Base-by-base conservation (phyloP, 371 early-diverging fungal genomes). In the Lichtheimia corymbifera region DNA sequence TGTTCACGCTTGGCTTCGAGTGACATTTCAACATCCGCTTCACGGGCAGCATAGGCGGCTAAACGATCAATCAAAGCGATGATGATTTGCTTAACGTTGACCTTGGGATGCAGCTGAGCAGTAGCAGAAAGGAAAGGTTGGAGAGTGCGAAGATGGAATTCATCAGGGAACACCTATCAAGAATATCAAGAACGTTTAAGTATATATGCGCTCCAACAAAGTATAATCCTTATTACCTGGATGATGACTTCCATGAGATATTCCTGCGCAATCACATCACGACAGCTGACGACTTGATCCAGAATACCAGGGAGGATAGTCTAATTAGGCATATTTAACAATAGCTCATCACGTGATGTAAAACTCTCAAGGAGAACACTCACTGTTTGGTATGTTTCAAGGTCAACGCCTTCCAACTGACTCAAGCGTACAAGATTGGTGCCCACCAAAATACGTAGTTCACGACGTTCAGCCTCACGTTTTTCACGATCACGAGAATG, bases 181-280 rank as follows among this genome's bases (percentile, higher is more conserved):
- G 12, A 11, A 42, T 43, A 24, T 25, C 3, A 7, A 15, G 5
- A 12, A 28, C 17, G 22, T 22, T 22, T 40, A 0, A 41, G 9
- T 35, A 11, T 35, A n/a, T 2, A n/a, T 47, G 47, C 11, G 11
- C 35, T 55, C 49, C 30, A 14, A 15, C 20, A 24, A 25, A 9
- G 24, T 9, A 11, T 12, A 15, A 1, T 58, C 13, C 15, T 17
- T 55, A 35, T 54, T 81, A 91, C 95, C 83, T 97, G 97, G 62
- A 96, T 93, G 50, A 97, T 95, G 22, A 93, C 96, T 72, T 98
- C 98, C 96, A 97, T 95, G 40, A 98, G 80, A 62, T 98, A 98
- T 66, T 97, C 98, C 71, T 98, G 98, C n/a, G 98, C 99, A 63
- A 98, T 92, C 14, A 94, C 89, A 76, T 98, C 99, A 40, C 90